phyloP scores from a whole-genome alignment of 345 rosid species.

The Euphorbia peplus region DNA sequence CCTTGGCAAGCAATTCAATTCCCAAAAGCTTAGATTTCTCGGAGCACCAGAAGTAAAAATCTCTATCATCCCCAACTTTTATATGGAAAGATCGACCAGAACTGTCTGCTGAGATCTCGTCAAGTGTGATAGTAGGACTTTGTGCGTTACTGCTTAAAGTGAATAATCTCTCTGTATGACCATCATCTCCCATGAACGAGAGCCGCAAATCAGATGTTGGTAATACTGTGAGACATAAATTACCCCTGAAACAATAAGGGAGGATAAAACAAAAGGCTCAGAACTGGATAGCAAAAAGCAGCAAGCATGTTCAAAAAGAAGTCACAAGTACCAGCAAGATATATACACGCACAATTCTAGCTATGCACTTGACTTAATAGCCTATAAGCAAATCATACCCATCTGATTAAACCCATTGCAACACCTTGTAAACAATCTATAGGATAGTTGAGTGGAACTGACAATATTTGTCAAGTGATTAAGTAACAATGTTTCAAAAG shows the following conservation, averaged over 20 bases:
- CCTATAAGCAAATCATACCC: neutral
- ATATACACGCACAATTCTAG: neutral
- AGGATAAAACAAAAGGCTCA: neutral
- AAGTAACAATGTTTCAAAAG: neutral
- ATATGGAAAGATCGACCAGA: conserved; percentile 84
- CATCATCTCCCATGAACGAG: conserved; percentile 81
- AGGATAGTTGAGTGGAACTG: too few species aligned
- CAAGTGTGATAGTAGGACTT: conserved; percentile 47
- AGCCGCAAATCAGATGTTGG: conserved; percentile 86
- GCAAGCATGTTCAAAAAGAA: neutral
- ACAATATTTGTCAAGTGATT: too few species aligned
- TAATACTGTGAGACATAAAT: conserved; percentile 64
- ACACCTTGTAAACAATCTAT: neutral
- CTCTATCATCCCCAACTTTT: conserved; percentile 50
- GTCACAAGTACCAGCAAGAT: neutral
- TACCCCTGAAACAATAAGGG: conserved; percentile 56
- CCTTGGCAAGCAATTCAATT: conserved; percentile 81
- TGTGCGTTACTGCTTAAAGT: conserved; percentile 50
- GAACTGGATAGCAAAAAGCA: neutral
- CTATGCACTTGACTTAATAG: too few species aligned
- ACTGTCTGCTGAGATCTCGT: conserved; percentile 63
- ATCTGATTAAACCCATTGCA: neutral
- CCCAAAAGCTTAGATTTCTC: conserved; percentile 90
- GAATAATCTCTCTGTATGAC: conserved; percentile 59
- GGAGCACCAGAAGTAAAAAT: conserved; percentile 84